Percentiles rank a stretch among this genome's conserved stretches.
These are phyloP conservation scores for Physaria fendleri DNA, from an alignment of 345 rosid species.

Conservation along the genomic window DNA sequence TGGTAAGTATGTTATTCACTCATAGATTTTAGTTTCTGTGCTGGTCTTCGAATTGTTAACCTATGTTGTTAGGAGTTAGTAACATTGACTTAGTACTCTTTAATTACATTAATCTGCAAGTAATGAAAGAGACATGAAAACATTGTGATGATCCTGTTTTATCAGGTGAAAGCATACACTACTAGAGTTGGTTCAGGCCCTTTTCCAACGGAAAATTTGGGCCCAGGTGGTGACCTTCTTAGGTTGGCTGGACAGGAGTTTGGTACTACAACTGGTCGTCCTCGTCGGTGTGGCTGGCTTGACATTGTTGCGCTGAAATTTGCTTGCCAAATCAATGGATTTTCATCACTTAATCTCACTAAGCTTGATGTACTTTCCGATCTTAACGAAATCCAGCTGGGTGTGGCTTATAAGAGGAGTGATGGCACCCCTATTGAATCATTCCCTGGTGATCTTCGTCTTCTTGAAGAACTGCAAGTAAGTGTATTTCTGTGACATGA, in stretches of 20 bases:
- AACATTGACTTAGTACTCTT: too few relatives aligned
- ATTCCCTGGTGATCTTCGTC: slow-evolving; percentile 78
- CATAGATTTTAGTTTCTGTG: neutral
- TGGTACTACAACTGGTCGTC: slow-evolving; percentile 97
- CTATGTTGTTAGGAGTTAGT: too few relatives aligned
- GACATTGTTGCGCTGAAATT: slow-evolving; percentile 85
- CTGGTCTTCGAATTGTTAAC: too few relatives aligned
- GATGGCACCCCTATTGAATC: slow-evolving; percentile 81
- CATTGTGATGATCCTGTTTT: slow-evolving; percentile 8
- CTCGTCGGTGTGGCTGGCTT: slow-evolving; percentile 99
- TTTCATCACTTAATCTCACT: slow-evolving; percentile 92
- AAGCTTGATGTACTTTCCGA: slow-evolving; percentile 93
- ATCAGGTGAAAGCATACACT: slow-evolving; percentile 94
- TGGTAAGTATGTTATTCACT: slow-evolving; percentile 43
- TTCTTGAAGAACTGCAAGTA: too few relatives aligned
- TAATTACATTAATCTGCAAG: neutral
- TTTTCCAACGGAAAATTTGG: slow-evolving; percentile 90
- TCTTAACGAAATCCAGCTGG: slow-evolving; percentile 69
- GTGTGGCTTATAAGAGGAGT: slow-evolving; percentile 57
- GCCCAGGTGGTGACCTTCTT: slow-evolving; percentile 81
- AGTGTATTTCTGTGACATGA: too few relatives aligned
- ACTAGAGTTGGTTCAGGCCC: slow-evolving; percentile 99
- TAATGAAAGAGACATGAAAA: neutral
- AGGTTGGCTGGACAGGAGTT: slow-evolving; percentile 90
- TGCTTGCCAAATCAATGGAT: slow-evolving; percentile 85